phyloP scores from a whole-genome alignment of 176 grass and related monocot species.

The Calamus simplicifolius region DNA sequence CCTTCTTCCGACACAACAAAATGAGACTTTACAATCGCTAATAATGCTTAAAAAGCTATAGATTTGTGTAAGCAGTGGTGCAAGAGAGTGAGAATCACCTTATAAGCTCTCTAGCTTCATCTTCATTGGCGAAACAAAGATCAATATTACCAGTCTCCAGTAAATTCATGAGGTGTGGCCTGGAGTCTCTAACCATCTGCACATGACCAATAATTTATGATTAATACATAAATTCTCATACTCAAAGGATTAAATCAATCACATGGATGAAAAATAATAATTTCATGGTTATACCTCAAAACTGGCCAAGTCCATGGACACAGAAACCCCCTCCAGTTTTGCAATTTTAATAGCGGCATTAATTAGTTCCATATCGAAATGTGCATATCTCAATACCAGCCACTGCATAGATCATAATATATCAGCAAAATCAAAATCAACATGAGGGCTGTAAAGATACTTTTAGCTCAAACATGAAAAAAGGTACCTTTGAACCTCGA shows the following conservation, averaged over 20 bases:
- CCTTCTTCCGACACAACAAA: no score
- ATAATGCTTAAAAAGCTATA: no score
- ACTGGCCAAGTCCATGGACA: constrained; percentile 91
- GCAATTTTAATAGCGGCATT: constrained; percentile 65
- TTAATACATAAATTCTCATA: no score
- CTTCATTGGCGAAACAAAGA: constrained; percentile 90
- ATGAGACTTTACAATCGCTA: no score
- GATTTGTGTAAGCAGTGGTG: no score
- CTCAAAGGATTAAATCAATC: no score
- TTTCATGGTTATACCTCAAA: constrained; percentile 54
- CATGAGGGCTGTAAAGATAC: no score
- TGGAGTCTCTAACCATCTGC: constrained; percentile 90
- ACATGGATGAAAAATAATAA: no score
- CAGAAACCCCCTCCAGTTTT: constrained; percentile 71
- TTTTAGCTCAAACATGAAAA: constrained; percentile 1
- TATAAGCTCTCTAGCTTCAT: constrained; percentile 93
- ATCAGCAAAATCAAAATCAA: no score
- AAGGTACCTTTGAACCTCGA: constrained; percentile 67
- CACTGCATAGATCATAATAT: constrained; percentile 43
- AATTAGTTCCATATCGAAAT: constrained; percentile 72
- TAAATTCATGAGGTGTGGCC: constrained; percentile 51
- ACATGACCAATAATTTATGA: constrained; percentile 2
- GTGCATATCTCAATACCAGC: constrained; percentile 85
- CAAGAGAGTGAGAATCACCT: constrained; percentile 32
- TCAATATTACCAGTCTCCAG: constrained; percentile 80